Evolutionary conservation across 169 alveolate genomes (phyloP).

Genomic region (Plasmodium cynomolgi): DNA sequence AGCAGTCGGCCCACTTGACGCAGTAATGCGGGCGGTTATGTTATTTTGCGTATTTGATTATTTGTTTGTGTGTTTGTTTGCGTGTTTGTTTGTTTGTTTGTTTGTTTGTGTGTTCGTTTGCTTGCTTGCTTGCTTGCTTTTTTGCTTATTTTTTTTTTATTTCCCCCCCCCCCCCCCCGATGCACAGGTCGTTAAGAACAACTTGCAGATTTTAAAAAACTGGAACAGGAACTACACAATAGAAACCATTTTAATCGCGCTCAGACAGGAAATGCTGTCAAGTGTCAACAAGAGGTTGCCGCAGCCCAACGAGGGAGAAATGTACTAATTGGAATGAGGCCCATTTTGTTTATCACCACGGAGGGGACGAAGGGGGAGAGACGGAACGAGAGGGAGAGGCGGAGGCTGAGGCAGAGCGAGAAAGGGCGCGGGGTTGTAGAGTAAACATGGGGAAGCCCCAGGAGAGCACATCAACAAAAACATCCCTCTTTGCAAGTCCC

Average conservation of each 20-base stretch:
- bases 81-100: no score
- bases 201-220: conserved; percentile 88
- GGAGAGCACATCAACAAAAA: not conserved
- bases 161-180: not conserved
- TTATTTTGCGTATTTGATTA: no score
- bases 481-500: not conserved
- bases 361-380: not conserved
- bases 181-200: conserved; percentile 81
- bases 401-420: not conserved
- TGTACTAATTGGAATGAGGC: conserved; percentile 75
- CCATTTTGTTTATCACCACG: not conserved
- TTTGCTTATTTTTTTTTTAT: not conserved
- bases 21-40: no score
- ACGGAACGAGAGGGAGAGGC: no score
- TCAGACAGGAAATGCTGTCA: conserved; percentile 94
- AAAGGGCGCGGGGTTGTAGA: not conserved
- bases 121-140: not conserved
- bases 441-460: not conserved
- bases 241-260: conserved; percentile 92
- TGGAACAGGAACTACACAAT: conserved; percentile 94
- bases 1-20: not conserved
- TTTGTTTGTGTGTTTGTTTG: no score
- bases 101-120: not conserved
- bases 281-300: conserved; percentile 90
- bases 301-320: conserved; percentile 98